Base-by-base conservation (phyloP, 495 filamentous ascomycete genomes). In the Thermothielavioides terrestris region DNA sequence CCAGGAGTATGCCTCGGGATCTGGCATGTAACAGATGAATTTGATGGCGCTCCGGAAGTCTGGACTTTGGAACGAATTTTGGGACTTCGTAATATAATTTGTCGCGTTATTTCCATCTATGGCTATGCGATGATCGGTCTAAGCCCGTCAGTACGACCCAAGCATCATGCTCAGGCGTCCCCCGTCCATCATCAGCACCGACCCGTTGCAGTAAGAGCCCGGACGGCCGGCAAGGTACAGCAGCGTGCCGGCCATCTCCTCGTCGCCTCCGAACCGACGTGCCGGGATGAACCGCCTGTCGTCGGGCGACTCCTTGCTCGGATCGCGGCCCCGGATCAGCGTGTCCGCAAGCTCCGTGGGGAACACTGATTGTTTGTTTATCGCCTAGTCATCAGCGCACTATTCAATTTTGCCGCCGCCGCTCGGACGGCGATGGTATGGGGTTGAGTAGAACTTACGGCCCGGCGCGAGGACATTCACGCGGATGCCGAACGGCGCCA, bases 381-480 rank as follows among this genome's bases (percentile, higher is more conserved):
- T 74, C 64, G 78, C 72, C 31, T 61, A n/a, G n/a, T n/a, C n/a
- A n/a, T n/a, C n/a, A n/a, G n/a, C n/a, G n/a, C n/a, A n/a, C n/a
- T n/a, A n/a, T n/a, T n/a, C n/a, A n/a, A n/a, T n/a, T n/a, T n/a
- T n/a, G n/a, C n/a, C n/a, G n/a, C n/a, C n/a, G n/a, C n/a, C n/a
- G n/a, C n/a, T n/a, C n/a, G n/a, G n/a, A n/a, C n/a, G n/a, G n/a
- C n/a, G 65, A 2, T 71, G 71, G 53, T 79, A 80, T 52, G 31
- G 26, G 10, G n/a, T 30, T 6, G 14, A 34, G 21, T 6, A 10
- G 21, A 26, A 60, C 63, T 62, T 36, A 66, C 82, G 64, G 6
- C 83, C 84, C 20, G 83, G 82, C 14, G 81, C 77, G 38, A 86
- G 68, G 0, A 78, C 77, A 68, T 86, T 86, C 34, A 73, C 70